A percentile compares a stretch with the other conserved stretches of the same genome.
Evolutionary conservation across 177 flowering plant genomes (phyloP).

Genomic region (Vitis hybrid): DNA sequence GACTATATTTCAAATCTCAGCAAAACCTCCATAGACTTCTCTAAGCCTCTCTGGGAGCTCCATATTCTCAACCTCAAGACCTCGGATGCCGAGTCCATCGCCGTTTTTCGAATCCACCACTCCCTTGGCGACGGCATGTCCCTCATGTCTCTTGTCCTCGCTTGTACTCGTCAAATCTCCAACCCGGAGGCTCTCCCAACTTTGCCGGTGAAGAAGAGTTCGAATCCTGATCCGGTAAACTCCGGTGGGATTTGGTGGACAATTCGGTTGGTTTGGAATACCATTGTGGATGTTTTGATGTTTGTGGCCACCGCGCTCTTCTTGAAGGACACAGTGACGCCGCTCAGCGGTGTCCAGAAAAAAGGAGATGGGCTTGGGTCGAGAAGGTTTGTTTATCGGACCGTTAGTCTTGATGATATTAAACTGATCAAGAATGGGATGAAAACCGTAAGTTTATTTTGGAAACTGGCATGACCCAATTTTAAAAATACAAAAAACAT

Average conservation of each 20-base stretch:
- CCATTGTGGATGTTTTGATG: slow-evolving; percentile 32
- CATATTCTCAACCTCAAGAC: slow-evolving; percentile 43
- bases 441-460: slow-evolving; percentile 12
- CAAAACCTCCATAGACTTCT: slow-evolving; percentile 25
- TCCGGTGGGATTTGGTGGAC: slow-evolving; percentile 13
- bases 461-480: no score
- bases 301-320: slow-evolving; percentile 34
- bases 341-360: slow-evolving; percentile 26
- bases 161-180: slow-evolving; percentile 37
- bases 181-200: slow-evolving; percentile 39
- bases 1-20: slow-evolving; percentile 38
- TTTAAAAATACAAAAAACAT: no score
- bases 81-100: slow-evolving; percentile 27
- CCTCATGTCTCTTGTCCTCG: slow-evolving; percentile 41
- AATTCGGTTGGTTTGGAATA: slow-evolving; percentile 31
- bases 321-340: slow-evolving; percentile 43
- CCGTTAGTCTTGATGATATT: slow-evolving; percentile 47
- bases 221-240: background rate
- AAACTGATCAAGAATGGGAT: slow-evolving; percentile 48
- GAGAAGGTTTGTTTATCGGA: slow-evolving; percentile 31
- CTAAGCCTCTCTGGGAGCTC: slow-evolving; percentile 29
- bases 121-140: slow-evolving; percentile 52
- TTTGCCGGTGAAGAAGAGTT: slow-evolving; percentile 16
- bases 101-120: slow-evolving; percentile 42
- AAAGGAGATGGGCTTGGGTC: slow-evolving; percentile 25